Base-by-base conservation (phyloP, 2,329 filamentous ascomycete genomes). In the Scopulariopsis brevicaulis region DNA sequence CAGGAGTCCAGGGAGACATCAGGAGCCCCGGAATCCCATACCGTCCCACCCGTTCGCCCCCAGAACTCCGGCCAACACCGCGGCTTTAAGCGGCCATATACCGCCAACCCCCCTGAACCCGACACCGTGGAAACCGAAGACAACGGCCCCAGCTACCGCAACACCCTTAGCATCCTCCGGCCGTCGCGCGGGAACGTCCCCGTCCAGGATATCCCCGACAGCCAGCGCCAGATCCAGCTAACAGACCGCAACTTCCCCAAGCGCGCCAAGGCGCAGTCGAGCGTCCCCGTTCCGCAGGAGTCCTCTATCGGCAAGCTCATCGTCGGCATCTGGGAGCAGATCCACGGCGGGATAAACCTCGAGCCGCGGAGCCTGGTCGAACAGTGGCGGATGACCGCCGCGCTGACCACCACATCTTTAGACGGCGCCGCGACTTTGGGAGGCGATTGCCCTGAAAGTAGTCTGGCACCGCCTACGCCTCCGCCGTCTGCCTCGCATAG, bases 301-400 rank as follows among this genome's bases (percentile, higher is more conserved):
- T 54, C 53, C 6, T 54, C 66, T 0, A 57, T 70, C 37, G 64
- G 65, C 52, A 69, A 69, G 60, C 65, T 69, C 48, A 65, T 70
- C 50, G 59, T 63, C 20, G 66, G 66, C 18, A 64, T 70, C n/a
- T 70, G 68, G 68, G 68, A 69, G 56, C 68, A 69, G 59, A 65
- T 70, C 50, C 67, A 69, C 58, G 64, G 64, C 40, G 66, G 66
- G 40, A 59, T 66, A 57, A 64, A 57, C 28, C 60, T 69, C 11
- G 65, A 69, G 46, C 66, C 67, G 2, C 65, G 64, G 53, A 65
- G 62, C 32, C 62, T 68, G 3, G 53, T 68, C n/a, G 64, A 63
- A 8, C 67, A 69, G 28, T 64, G 65, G 60, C 60, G 62, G 53
- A 53, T 64, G 15, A 61, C 60, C 28, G 58, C 64, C 14, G 55